A percentile compares a stretch with the other conserved stretches of the same genome.
Conservation (phyloP, 2,329 filamentous ascomycete genomes). For the Nemania abortiva region DNA sequence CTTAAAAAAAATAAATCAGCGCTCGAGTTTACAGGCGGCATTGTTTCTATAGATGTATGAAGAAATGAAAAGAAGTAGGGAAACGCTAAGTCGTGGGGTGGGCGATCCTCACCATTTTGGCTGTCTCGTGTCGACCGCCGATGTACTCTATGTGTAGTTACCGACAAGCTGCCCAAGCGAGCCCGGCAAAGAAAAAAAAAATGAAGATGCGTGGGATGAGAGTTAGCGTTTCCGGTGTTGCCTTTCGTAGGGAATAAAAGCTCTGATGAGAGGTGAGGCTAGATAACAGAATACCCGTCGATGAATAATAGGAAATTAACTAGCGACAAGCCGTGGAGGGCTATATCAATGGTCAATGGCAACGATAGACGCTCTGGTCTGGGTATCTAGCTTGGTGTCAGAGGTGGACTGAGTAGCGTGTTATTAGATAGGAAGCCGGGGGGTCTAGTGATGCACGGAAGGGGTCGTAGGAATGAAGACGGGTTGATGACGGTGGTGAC, state of each 20-base stretch:
- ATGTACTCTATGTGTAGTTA: background rate
- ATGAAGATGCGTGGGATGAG: background rate
- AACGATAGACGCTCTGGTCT: background rate
- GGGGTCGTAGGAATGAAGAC: background rate
- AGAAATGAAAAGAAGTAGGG: background rate
- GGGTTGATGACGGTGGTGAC: background rate
- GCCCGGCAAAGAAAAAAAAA: background rate
- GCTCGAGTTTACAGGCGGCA: background rate
- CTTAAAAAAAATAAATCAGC: constrained; percentile 24
- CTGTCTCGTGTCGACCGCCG: background rate
- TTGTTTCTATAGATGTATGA: background rate
- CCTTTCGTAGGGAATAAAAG: background rate
- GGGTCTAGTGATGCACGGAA: background rate
- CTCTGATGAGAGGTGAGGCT: constrained; percentile 5
- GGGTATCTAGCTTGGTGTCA: constrained; percentile 11
- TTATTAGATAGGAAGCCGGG: background rate
- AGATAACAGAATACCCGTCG: background rate
- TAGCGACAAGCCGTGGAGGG: background rate
- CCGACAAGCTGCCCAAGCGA: background rate
- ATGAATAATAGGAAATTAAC: background rate
- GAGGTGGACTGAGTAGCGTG: background rate
- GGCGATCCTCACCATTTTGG: constrained; percentile 34
- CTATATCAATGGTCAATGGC: background rate
- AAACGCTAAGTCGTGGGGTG: background rate
- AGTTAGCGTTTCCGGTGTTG: background rate